Percentiles rank a stretch among this genome's conserved stretches.
phyloP scores from a whole-genome alignment of 192 early-diverging fungal species.

The Backusella tuberculispora region DNA sequence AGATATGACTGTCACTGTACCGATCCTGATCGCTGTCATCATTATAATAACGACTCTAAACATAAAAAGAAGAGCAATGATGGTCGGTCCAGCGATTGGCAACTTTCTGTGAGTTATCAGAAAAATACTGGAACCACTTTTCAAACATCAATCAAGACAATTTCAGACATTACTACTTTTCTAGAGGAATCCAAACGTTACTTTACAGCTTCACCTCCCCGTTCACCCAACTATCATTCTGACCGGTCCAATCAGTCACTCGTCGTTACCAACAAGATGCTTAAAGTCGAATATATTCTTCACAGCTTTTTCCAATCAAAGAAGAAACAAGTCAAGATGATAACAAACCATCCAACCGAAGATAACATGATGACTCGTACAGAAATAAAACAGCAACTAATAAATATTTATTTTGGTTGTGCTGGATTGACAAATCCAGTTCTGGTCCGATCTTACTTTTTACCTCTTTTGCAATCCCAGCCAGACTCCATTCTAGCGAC shows the following conservation, averaged over 20 bases:
- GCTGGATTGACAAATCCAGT: slow-evolving; percentile 23
- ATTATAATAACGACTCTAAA: neutral
- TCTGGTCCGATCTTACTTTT: slow-evolving; percentile 6
- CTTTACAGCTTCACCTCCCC: slow-evolving; percentile 18
- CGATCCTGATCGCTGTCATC: neutral
- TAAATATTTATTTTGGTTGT: slow-evolving; percentile 12
- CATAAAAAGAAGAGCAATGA: neutral
- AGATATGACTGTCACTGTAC: neutral
- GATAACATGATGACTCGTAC: neutral
- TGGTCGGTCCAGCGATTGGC: slow-evolving; percentile 14
- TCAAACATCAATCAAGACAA: slow-evolving; percentile 29
- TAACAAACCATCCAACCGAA: slow-evolving; percentile 1
- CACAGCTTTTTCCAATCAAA: slow-evolving; percentile 16
- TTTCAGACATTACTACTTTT: slow-evolving; percentile 24
- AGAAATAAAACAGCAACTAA: neutral
- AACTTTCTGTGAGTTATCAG: slow-evolving; percentile 18
- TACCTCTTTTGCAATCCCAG: slow-evolving; percentile 6
- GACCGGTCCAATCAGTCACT: slow-evolving; percentile 2
- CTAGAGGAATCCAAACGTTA: slow-evolving; percentile 22
- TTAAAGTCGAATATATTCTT: slow-evolving; percentile 22
- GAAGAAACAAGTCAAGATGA: slow-evolving; percentile 16
- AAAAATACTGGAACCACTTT: slow-evolving; percentile 20
- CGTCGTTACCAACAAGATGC: slow-evolving; percentile 24
- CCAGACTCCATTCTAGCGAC: slow-evolving; percentile 25
- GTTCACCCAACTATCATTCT: slow-evolving; percentile 19